Percentiles rank a stretch among this genome's conserved stretches.
Evolutionary conservation across 2,329 filamentous ascomycete species (phyloP).

Genomic region (Aspergillus sp.): DNA sequence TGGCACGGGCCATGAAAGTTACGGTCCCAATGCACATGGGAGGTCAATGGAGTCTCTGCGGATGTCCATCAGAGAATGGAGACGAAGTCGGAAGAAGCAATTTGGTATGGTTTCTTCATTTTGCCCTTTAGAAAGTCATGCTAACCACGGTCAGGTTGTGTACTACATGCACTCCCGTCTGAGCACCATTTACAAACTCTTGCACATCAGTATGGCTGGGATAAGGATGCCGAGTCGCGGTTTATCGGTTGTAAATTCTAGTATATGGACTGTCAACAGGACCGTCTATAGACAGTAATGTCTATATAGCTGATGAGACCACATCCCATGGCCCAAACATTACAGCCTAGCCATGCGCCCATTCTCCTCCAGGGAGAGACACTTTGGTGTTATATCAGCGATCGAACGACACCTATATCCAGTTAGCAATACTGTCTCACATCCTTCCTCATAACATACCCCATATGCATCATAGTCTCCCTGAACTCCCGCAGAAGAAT

Average conservation of each 20-base stretch:
- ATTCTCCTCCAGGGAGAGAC: not conserved
- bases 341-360: not conserved
- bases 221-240: not conserved
- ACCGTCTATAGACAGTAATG: not conserved
- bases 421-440: not conserved
- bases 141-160: not conserved
- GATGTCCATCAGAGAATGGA: not conserved
- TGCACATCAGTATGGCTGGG: not conserved
- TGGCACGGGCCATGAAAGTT: not conserved
- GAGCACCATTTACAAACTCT: not conserved
- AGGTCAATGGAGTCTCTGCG: not conserved
- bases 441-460: conserved; percentile 8
- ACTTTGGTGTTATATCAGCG: not conserved
- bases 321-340: not conserved
- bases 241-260: not conserved
- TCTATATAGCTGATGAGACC: not conserved
- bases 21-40: not conserved
- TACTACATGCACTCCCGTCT: not conserved
- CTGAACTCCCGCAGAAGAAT: conserved; percentile 23
- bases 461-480: conserved; percentile 21
- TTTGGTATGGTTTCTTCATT: not conserved
- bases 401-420: not conserved
- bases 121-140: too few relatives aligned
- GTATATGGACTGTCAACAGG: not conserved
- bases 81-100: not conserved